Evolutionary conservation across 1,284 basidiomycete species (phyloP).

Genomic region (Marasmius oreades): DNA sequence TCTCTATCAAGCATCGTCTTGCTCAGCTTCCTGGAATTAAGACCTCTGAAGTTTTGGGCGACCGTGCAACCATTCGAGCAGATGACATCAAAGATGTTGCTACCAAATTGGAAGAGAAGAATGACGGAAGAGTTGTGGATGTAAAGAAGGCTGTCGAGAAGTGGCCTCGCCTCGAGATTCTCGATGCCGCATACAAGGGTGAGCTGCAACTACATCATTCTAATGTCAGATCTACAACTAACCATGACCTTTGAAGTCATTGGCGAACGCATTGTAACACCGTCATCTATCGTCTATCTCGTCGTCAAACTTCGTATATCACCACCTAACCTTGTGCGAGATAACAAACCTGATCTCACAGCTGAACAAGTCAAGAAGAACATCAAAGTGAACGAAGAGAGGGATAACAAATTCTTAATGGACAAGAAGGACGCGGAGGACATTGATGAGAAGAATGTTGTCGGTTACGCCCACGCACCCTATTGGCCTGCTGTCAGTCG

Average conservation of each 20-base stretch:
- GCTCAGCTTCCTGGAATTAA: constrained; percentile 79
- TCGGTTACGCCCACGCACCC: constrained; percentile 84
- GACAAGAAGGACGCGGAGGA: constrained; percentile 65
- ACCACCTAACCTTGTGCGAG: constrained; percentile 36
- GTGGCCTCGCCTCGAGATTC: constrained; percentile 82
- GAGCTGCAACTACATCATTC: constrained; percentile 16
- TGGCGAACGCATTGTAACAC: constrained; percentile 86
- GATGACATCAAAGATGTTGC: constrained; percentile 46
- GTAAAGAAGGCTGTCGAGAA: constrained; percentile 67
- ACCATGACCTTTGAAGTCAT: constrained; percentile 55
- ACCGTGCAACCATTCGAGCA: constrained; percentile 28
- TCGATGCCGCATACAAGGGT: constrained; percentile 89
- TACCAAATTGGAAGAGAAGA: constrained; percentile 47
- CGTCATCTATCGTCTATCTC: constrained; percentile 87
- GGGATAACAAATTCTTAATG: constrained; percentile 67
- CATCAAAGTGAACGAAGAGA: constrained; percentile 50
- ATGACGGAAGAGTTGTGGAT: constrained; percentile 52
- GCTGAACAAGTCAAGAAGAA: constrained; percentile 48
- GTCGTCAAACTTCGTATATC: constrained; percentile 77
- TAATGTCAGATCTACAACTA: background rate
- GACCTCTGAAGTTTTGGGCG: constrained; percentile 39
- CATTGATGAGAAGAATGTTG: constrained; percentile 33
- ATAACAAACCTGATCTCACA: constrained; percentile 27
- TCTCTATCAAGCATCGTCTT: constrained; percentile 29
- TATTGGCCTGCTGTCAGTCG: constrained; percentile 72